Evolutionary conservation across 1,284 basidiomycete genomes (phyloP).

Genomic region (Leccinum angustisporum): DNA sequence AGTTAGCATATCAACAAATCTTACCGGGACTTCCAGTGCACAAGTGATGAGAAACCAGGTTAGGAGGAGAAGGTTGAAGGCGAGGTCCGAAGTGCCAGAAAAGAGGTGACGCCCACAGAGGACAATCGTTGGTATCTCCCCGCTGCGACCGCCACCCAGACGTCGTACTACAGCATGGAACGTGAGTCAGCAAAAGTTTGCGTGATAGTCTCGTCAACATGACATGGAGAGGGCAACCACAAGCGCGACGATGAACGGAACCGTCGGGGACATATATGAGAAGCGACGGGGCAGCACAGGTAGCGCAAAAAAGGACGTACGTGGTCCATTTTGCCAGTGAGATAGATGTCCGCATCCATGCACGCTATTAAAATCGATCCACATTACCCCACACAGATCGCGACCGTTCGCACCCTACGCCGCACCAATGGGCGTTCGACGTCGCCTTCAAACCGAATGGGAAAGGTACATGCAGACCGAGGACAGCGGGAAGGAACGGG

Average conservation of each 20-base stretch:
- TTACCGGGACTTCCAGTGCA: conserved; percentile 18
- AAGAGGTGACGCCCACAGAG: no score
- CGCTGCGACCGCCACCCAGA: no score
- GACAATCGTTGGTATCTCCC: no score
- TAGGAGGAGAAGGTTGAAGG: no score
- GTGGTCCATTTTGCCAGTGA: conserved; percentile 92
- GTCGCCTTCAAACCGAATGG: conserved; percentile 57
- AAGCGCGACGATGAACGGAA: no score
- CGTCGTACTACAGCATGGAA: no score
- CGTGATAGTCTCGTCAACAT: no score
- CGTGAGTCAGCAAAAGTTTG: no score
- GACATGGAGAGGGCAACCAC: no score
- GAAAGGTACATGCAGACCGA: conserved; percentile 7
- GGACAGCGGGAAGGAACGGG: conserved; percentile 9
- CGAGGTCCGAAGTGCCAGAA: no score
- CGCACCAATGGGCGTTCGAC: conserved; percentile 55
- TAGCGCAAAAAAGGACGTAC: conserved; percentile 44
- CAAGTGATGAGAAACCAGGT: no score
- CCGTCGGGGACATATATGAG: no score
- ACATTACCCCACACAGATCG: conserved; percentile 85
- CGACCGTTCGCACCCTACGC: conserved; percentile 52
- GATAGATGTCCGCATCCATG: conserved; percentile 73
- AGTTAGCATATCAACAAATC: conserved; percentile 53
- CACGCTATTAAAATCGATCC: conserved; percentile 61
- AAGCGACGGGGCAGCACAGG: background rate